Evolutionary conservation across 164 flowering plant species (phyloP), one percentile per base, ranked within the genome.

Genomic region (Chloranthus sessilifolius): DNA sequence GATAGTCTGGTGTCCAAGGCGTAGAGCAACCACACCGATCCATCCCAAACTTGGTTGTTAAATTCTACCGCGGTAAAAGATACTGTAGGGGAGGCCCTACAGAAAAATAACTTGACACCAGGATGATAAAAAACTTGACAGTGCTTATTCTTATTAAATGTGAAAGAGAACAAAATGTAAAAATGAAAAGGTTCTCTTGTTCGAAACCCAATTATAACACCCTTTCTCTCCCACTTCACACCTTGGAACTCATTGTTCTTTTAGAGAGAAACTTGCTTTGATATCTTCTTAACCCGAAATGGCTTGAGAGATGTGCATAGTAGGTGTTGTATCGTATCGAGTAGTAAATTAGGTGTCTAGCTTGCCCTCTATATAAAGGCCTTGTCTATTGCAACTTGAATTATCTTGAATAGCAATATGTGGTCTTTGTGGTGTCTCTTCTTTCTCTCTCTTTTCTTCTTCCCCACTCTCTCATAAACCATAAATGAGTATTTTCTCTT

Each of bases 81-180:
- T 43, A 29, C 36, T 54, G 40, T 54, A 54, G 49, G 49, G 40
- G 49, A 54, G 58, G 36, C 21, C 58, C 38, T 54, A 27, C 40
- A 46, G 39, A 43, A 54, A 43, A 53, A 53, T 53, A 40, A 9
- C 57, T 53, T 47, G 47, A 53, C 10, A 47, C 25, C 39, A 12
- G 16, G 48, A 44, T 22, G 48, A 44, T 44, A 44, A 44, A 44
- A 44, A 44, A 15, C 47, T 27, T 30, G 10, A 30, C 34, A 5
- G 7, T 10, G 7, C 34, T 30, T 30, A 5, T 30, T 30, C 34
- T 30, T 30, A 30, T 30, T 30, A 30, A 5, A 5, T 30, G 10
- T 30, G 5, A 5, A 30, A 30, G 5, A 5, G 10, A 30, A 30
- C n/a, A n/a, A n/a, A n/a, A n/a, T n/a, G n/a, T n/a, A n/a, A 30